Conservation (phyloP, 495 filamentous ascomycete species). For the Darksidea phi region DNA sequence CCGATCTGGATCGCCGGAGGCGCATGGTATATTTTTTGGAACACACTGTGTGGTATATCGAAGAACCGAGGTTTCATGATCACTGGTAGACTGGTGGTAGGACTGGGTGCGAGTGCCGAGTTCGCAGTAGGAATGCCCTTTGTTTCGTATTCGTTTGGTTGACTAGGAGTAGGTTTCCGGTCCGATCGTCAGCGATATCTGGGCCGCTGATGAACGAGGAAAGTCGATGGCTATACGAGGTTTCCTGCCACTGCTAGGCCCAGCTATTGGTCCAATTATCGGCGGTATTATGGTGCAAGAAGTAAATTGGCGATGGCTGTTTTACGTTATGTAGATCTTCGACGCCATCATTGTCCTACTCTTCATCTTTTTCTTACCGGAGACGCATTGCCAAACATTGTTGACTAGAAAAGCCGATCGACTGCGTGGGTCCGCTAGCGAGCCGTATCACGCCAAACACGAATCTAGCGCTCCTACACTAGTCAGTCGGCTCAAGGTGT, state of each 20-base stretch:
- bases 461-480: conserved; percentile 1
- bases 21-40: conserved; percentile 24
- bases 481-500: conserved; percentile 4
- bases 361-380: conserved; percentile 63
- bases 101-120: conserved; percentile 27
- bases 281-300: conserved; percentile 45
- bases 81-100: conserved; percentile 21
- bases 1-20: conserved; percentile 19
- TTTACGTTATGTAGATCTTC: conserved; percentile 58
- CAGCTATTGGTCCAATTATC: conserved; percentile 42
- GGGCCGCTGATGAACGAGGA: conserved; percentile 17
- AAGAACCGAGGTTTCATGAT: conserved; percentile 20
- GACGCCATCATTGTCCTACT: conserved; percentile 63
- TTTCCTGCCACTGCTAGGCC: conserved; percentile 17
- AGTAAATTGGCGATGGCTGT: conserved; percentile 38
- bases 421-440: conserved; percentile 20
- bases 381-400: conserved; percentile 28
- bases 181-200: conserved; percentile 23
- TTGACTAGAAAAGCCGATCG: conserved; percentile 21
- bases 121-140: conserved; percentile 15
- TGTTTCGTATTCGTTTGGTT: not conserved
- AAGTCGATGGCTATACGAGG: conserved; percentile 22
- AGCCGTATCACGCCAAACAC: conserved; percentile 19
- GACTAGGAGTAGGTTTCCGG: conserved; percentile 10
- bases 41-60: conserved; percentile 22